Conservation (phyloP, 2,329 filamentous ascomycete genomes). For the Penicillium sp. region DNA sequence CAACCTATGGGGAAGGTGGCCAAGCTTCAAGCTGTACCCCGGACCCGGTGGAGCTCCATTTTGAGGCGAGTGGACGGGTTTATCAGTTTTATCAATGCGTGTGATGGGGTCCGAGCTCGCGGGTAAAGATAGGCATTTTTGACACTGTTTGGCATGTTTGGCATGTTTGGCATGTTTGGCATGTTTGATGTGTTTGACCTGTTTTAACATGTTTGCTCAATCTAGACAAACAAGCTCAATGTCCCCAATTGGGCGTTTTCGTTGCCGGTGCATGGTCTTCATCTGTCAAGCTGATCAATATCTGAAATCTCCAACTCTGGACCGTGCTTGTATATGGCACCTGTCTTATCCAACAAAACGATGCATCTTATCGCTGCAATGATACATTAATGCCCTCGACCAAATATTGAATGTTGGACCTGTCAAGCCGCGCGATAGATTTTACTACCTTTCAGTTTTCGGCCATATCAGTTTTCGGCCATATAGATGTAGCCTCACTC, state of each 20-base stretch:
- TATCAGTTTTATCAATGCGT: neutral
- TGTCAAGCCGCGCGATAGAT: neutral
- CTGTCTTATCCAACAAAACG: neutral
- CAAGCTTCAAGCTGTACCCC: constrained; percentile 6
- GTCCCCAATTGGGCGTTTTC: neutral
- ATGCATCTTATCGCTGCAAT: neutral
- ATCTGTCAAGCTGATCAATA: neutral
- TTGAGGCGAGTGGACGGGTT: constrained; percentile 4
- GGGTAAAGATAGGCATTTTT: too few relatives aligned
- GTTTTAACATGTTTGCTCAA: too few relatives aligned
- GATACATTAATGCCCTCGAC: neutral
- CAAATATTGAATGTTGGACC: neutral
- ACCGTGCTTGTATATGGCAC: neutral
- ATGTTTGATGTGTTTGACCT: too few relatives aligned
- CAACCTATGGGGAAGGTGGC: constrained; percentile 2
- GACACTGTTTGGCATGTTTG: too few relatives aligned
- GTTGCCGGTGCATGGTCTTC: neutral
- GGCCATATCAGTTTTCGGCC: neutral
- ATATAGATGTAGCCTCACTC: neutral
- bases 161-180: too few relatives aligned
- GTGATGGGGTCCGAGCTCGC: too few relatives aligned
- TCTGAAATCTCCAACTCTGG: neutral
- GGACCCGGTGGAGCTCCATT: constrained; percentile 12
- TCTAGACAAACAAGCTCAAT: neutral
- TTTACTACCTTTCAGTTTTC: neutral